phyloP scores from a whole-genome alignment of 495 filamentous ascomycete species.

The Neurospora tetrasperma region DNA sequence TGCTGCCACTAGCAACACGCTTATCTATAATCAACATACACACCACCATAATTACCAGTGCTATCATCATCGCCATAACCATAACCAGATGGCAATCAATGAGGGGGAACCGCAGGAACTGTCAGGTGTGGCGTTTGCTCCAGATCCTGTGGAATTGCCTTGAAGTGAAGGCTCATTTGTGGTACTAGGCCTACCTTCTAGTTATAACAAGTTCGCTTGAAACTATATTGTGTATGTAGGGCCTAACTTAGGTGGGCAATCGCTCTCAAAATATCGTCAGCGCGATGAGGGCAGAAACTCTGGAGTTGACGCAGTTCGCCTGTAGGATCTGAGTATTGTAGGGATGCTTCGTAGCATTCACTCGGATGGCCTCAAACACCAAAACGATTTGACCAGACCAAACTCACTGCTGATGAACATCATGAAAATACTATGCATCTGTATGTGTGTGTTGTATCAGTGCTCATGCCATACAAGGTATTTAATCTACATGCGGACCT shows the following conservation, averaged over 20 bases:
- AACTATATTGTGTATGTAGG: not conserved
- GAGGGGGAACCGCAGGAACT: not conserved
- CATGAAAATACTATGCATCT: not conserved
- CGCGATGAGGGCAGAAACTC: not conserved
- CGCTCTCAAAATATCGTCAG: not conserved
- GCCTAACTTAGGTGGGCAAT: not conserved
- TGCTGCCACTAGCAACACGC: not conserved
- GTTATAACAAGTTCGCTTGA: not conserved
- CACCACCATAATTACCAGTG: not conserved
- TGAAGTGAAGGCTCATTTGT: not conserved
- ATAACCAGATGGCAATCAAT: not conserved
- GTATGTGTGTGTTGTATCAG: not conserved
- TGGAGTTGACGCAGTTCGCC: not conserved
- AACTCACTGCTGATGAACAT: not conserved
- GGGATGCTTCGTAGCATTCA: not conserved
- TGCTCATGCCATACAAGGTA: not conserved
- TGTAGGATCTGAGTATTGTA: not conserved
- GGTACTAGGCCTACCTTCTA: not conserved
- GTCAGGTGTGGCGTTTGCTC: constrained; percentile 2
- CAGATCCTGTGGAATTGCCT: constrained; percentile 3
- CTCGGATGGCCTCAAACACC: not conserved
- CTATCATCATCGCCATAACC: not conserved
- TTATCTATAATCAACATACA: not conserved
- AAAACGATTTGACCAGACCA: not conserved
- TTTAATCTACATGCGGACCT: not conserved